Conservation (phyloP, 345 rosid species). For the Gossypium longicalyx region DNA sequence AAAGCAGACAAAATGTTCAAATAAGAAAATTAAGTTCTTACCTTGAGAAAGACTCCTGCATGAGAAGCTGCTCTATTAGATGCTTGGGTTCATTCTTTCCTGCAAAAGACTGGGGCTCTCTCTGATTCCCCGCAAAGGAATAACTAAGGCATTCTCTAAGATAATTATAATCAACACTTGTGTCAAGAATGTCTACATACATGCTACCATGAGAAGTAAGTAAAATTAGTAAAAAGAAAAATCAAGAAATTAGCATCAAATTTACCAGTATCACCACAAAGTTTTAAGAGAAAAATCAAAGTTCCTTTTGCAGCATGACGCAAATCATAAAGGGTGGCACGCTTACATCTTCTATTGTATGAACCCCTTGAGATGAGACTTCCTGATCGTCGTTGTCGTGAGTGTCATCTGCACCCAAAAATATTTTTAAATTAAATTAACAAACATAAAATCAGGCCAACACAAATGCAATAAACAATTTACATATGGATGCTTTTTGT, state of each 20-base stretch:
- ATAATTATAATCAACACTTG: neutral
- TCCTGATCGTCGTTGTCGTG: conserved; percentile 34
- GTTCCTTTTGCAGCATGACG: neutral
- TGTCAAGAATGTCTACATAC: neutral
- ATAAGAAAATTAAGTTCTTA: conserved; percentile 20
- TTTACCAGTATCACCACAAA: conserved; percentile 1
- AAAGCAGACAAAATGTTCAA: conserved; percentile 2
- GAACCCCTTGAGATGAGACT: conserved; percentile 31
- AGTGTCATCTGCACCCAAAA: conserved; percentile 42
- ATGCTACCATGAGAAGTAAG: neutral
- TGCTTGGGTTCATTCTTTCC: conserved; percentile 47
- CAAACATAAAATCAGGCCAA: too few species aligned
- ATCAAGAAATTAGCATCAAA: neutral
- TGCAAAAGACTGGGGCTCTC: conserved; percentile 24
- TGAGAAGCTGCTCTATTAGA: conserved; percentile 69
- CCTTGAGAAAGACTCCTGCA: conserved; percentile 85
- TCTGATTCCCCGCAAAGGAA: conserved; percentile 12
- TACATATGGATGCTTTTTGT: too few species aligned
- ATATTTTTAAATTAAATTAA: neutral
- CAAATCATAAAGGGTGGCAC: neutral
- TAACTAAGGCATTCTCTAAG: neutral
- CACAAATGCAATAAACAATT: too few species aligned
- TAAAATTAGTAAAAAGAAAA: neutral
- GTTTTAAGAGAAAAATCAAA: neutral
- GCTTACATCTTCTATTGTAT: conserved; percentile 34